Percentiles rank a stretch among this genome's conserved stretches.
Conservation (phyloP, 192 early-diverging fungal genomes). For the Linnemannia schmuckeri region DNA sequence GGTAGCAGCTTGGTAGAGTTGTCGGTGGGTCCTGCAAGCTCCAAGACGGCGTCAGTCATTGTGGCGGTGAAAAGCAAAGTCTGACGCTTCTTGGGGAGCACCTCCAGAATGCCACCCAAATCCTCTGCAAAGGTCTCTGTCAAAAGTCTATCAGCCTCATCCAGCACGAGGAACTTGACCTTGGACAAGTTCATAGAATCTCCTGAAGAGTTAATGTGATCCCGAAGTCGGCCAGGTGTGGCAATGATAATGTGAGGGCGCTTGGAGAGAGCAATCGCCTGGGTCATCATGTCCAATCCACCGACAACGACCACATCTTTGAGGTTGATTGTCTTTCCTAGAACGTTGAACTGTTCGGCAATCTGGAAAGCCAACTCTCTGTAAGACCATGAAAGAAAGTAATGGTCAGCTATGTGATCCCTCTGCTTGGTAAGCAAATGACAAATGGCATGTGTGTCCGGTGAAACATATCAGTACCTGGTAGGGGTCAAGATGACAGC, state of each 20-base stretch:
- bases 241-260: constrained; percentile 94
- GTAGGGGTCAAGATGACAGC: constrained; percentile 97
- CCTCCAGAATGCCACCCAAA: constrained; percentile 81
- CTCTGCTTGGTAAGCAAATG: background rate
- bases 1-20: constrained; percentile 38
- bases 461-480: constrained; percentile 59
- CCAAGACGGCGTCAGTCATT: constrained; percentile 91
- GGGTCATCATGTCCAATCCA: constrained; percentile 95
- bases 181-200: constrained; percentile 80
- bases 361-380: constrained; percentile 99
- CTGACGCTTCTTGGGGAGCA: constrained; percentile 87
- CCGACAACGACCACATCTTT: constrained; percentile 92
- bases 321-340: constrained; percentile 89
- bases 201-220: constrained; percentile 87
- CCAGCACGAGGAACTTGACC: constrained; percentile 90
- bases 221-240: constrained; percentile 94
- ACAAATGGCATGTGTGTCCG: background rate
- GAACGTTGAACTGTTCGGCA: constrained; percentile 95
- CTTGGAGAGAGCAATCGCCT: constrained; percentile 87
- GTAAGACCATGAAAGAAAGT: background rate
- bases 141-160: constrained; percentile 96
- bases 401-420: background rate
- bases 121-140: constrained; percentile 89
- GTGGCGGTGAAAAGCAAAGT: constrained; percentile 98
- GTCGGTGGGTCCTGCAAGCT: constrained; percentile 64